Base-by-base conservation (phyloP, 1,284 basidiomycete species). In the Acaromyces ingoldii region DNA sequence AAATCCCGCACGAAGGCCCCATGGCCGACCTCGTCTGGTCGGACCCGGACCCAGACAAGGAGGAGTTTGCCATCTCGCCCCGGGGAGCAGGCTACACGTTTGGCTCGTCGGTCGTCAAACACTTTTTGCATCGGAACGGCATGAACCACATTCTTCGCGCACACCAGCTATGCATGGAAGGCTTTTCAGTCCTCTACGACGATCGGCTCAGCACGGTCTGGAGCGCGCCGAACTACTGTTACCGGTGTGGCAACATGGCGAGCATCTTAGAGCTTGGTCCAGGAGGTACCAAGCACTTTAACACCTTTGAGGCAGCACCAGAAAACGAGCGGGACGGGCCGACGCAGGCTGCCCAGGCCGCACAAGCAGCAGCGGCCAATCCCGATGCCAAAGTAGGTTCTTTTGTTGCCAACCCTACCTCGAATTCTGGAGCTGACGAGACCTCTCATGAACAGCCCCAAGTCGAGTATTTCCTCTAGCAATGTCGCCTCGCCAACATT, bases 1-100 rank as follows among this genome's bases (percentile, higher is more conserved):
- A 99, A 80, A 97, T 99, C 57, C 95, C 95, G 37, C 95, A 98
- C 72, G 95, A 99, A 78, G 95, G 95, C 1, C 93, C 95, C 4
- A 98, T 99, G 91, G 93, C 93, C n/a, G 95, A 99, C 80, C 82
- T 99, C 22, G 95, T 99, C 2, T 99, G 95, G 95, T 96, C 91
- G 39, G 95, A 99, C 81, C 95, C 95, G 28, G 95, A 99, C 79
- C 86, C 91, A 39, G 93, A 97, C 76, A 97, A 97, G 76, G 93
- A 97, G 76, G 95, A 98, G 72, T 98, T 97, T 76, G 93, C 93
- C 36, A 97, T 98, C 77, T 95, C 91, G 53, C 93, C 95, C 45
- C 84, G 91, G 61, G 95, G 95, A 42, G 95, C 95, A 3, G 95
- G 95, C 2, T 99, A 98, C 77, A 99, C 95, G 0, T 99, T 99